phyloP scores from a whole-genome alignment of 352 stramenopile genomes.

The Achlya hypogyna region DNA sequence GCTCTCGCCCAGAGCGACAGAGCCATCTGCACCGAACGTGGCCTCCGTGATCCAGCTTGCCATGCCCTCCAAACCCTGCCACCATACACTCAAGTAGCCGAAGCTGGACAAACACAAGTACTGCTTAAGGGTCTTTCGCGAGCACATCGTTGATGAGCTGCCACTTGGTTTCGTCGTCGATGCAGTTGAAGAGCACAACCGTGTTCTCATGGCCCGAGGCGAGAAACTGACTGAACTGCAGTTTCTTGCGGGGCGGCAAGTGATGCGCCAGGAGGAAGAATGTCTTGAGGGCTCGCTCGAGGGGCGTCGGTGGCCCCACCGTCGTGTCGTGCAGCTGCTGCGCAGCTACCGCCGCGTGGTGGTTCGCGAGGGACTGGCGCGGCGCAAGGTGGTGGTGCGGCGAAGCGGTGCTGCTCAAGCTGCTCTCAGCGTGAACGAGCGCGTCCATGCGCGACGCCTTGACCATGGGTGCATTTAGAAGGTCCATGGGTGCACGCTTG shows the following conservation, averaged over 20 bases:
- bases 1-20: no score
- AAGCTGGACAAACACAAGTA: no score
- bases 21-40: no score
- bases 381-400: not conserved
- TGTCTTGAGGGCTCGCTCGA: not conserved
- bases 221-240: constrained; percentile 2
- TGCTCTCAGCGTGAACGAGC: not conserved
- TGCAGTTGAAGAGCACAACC: constrained; percentile 1
- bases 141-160: constrained; percentile 3
- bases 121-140: not conserved
- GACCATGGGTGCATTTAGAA: not conserved
- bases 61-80: no score
- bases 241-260: not conserved
- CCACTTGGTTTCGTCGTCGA: constrained; percentile 7
- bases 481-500: not conserved
- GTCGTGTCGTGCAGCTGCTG: no score
- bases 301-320: not conserved
- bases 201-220: not conserved
- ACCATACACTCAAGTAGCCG: no score
- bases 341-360: no score
- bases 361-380: no score
- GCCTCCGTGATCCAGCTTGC: no score
- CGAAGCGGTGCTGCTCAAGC: not conserved
- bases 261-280: not conserved
- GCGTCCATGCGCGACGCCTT: not conserved